A percentile compares a stretch with the other conserved stretches of the same genome.
Conservation (phyloP, 169 alveolate species). For the Plasmodium chabaudi region DNA sequence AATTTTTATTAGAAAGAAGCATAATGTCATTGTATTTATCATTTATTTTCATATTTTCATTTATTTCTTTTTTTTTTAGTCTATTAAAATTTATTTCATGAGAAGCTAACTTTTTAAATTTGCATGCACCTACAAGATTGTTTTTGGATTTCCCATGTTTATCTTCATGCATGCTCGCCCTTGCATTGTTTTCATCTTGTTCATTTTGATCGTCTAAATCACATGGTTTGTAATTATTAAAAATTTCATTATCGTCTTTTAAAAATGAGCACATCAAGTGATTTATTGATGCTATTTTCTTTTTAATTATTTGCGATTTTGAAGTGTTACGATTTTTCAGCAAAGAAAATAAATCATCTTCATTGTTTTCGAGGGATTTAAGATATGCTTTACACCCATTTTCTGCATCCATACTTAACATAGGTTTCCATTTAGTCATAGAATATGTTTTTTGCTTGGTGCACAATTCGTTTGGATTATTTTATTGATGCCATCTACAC, state of each 20-base stretch:
- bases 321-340: slow-evolving; percentile 14
- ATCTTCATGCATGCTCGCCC: not conserved
- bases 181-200: not conserved
- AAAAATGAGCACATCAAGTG: slow-evolving; percentile 22
- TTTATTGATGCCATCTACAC: too few relatives aligned
- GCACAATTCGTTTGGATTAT: too few relatives aligned
- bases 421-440: not conserved
- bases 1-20: slow-evolving; percentile 20
- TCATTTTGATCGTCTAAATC: slow-evolving; percentile 5
- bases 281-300: slow-evolving; percentile 33
- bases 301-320: not conserved
- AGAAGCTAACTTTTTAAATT: too few relatives aligned
- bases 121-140: too few relatives aligned
- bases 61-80: too few relatives aligned
- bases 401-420: slow-evolving; percentile 12
- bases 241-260: slow-evolving; percentile 10
- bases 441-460: not conserved
- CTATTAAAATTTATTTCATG: too few relatives aligned
- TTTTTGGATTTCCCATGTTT: not conserved
- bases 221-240: slow-evolving; percentile 30
- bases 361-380: slow-evolving; percentile 1
- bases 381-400: not conserved
- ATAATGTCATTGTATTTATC: slow-evolving; percentile 38
- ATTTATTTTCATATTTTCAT: not conserved
- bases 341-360: slow-evolving; percentile 42